Conservation (phyloP, 345 rosid genomes). For the Eucalyptus shirleyi region DNA sequence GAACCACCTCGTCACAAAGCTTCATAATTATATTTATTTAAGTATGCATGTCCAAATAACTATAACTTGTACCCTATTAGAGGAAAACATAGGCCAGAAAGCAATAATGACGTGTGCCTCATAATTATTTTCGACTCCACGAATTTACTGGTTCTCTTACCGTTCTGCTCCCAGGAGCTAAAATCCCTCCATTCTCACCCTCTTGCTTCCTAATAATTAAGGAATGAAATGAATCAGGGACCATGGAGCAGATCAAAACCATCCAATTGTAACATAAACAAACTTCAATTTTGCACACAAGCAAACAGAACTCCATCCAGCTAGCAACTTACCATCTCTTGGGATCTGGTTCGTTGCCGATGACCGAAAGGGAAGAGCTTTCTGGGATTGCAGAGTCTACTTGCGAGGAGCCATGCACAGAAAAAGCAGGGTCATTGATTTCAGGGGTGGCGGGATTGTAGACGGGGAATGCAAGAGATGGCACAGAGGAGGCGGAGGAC, state of each 20-base stretch:
- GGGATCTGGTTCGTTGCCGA: slow-evolving; percentile 54
- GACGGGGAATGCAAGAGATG: slow-evolving; percentile 6
- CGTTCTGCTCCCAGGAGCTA: slow-evolving; percentile 5
- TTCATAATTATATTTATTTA: too few species aligned
- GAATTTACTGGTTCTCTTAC: not conserved
- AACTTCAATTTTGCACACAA: not conserved
- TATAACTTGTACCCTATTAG: not conserved
- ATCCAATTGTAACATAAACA: not conserved
- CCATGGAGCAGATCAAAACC: not conserved
- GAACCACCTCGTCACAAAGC: too few species aligned
- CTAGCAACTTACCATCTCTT: slow-evolving; percentile 55
- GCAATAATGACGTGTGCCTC: not conserved
- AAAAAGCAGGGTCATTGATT: slow-evolving; percentile 32
- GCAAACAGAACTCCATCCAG: not conserved
- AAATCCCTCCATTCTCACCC: slow-evolving; percentile 64
- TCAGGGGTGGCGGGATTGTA: not conserved
- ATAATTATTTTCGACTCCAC: not conserved
- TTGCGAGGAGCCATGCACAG: slow-evolving; percentile 5
- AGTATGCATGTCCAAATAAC: too few species aligned
- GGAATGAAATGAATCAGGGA: not conserved
- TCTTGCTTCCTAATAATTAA: slow-evolving; percentile 39
- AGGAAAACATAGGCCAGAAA: not conserved
- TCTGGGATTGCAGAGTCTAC: slow-evolving; percentile 55
- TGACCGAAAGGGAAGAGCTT: slow-evolving; percentile 51
- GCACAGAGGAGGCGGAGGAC: not conserved